phyloP scores from a whole-genome alignment of 2,329 filamentous ascomycete species.

The Fusarium staphyleae region DNA sequence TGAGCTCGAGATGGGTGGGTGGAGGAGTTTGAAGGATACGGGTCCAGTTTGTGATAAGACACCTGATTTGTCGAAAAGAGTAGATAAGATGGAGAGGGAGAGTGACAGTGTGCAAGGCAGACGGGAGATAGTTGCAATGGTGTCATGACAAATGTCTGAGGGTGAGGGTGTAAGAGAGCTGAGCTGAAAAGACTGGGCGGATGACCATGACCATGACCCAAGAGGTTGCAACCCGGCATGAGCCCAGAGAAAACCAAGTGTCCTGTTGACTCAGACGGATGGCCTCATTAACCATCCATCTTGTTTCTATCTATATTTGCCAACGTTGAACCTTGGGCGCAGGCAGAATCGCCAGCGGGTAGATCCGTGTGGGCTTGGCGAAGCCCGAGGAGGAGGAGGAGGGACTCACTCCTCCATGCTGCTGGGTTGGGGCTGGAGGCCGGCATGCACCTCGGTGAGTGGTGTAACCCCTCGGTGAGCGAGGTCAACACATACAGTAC shows the following conservation, averaged over 20 bases:
- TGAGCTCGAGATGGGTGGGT: slow-evolving; percentile 18
- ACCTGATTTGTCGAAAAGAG: slow-evolving; percentile 2
- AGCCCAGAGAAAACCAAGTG: slow-evolving; percentile 5
- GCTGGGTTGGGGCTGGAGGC: slow-evolving; percentile 30
- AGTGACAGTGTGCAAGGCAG: slow-evolving; percentile 24
- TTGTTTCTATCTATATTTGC: not conserved
- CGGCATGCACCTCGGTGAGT: not conserved
- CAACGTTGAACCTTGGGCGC: not conserved
- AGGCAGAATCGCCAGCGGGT: slow-evolving; percentile 20
- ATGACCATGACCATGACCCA: slow-evolving; percentile 32
- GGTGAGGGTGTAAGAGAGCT: too few species aligned
- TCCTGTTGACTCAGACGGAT: slow-evolving; percentile 30
- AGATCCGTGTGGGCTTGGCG: slow-evolving; percentile 34
- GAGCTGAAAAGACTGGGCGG: slow-evolving; percentile 19
- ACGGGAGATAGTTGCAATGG: slow-evolving; percentile 26
- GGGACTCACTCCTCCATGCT: too few species aligned
- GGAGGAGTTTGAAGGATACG: slow-evolving; percentile 28
- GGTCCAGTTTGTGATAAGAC: slow-evolving; percentile 1
- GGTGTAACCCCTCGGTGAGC: not conserved
- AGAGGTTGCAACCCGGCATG: slow-evolving; percentile 31
- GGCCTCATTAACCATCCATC: slow-evolving; percentile 16
- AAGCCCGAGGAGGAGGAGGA: too few species aligned
- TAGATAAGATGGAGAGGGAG: slow-evolving; percentile 12
- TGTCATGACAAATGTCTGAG: slow-evolving; percentile 22
- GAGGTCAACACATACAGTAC: slow-evolving; percentile 29